Percentiles rank a stretch among this genome's conserved stretches.
These are phyloP conservation scores for Thymus mandschuricus DNA, from an alignment of 257 asterid species.

Conservation along the genomic window DNA sequence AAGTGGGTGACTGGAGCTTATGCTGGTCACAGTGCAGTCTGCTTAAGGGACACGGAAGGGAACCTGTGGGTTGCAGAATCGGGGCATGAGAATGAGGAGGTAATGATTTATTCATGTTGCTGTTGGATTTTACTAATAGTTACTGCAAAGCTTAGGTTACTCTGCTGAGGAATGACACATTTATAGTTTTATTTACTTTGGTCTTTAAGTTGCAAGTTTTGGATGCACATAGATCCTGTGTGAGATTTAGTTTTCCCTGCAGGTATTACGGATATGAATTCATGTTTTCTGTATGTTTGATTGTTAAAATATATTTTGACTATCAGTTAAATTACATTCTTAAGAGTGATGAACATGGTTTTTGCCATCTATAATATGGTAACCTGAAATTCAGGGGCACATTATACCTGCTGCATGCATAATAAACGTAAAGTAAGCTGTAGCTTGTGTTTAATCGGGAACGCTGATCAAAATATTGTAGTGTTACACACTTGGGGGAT, in stretches of 20 bases:
- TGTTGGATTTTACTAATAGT: neutral
- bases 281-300: slow-evolving; percentile 16
- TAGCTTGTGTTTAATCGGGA: neutral
- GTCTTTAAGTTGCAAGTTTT: neutral
- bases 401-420: neutral
- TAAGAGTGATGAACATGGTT: slow-evolving; percentile 4
- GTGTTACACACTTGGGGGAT: too few relatives aligned
- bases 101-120: slow-evolving; percentile 30
- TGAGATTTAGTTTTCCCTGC: slow-evolving; percentile 18
- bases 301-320: slow-evolving; percentile 6
- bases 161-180: slow-evolving; percentile 1
- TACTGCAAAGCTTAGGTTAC: neutral
- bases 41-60: slow-evolving; percentile 78
- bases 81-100: slow-evolving; percentile 84
- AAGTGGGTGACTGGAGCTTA: slow-evolving; percentile 90
- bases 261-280: slow-evolving; percentile 28
- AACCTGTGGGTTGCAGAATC: slow-evolving; percentile 93
- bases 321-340: neutral
- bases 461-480: neutral
- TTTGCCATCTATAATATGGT: neutral
- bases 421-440: neutral
- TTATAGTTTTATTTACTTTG: slow-evolving; percentile 8
- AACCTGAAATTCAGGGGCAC: slow-evolving; percentile 14
- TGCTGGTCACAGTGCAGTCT: slow-evolving; percentile 91
- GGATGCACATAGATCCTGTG: neutral